These are phyloP conservation scores for Volvox carteri DNA, from an alignment of 163 green algal genomes.

Conservation along the genomic window DNA sequence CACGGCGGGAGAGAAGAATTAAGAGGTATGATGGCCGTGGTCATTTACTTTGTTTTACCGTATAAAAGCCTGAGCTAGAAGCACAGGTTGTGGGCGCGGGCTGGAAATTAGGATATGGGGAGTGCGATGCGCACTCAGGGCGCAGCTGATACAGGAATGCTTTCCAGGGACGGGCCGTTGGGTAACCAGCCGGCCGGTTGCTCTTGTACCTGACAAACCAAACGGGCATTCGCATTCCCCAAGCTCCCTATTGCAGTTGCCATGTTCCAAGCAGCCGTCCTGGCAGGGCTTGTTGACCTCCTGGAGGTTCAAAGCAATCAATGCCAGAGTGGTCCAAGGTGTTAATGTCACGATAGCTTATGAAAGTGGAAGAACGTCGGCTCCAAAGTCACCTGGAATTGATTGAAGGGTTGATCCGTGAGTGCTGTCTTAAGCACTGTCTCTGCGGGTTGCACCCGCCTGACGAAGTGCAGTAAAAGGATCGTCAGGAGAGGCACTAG, in stretches of 20 bases:
- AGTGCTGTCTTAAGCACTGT: constrained; percentile 38
- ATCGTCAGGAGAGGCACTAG: neutral
- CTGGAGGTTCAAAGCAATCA: neutral
- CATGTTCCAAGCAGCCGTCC: neutral
- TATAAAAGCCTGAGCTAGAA: too few relatives aligned
- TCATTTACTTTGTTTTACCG: too few relatives aligned
- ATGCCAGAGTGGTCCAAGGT: neutral
- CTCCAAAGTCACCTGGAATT: neutral
- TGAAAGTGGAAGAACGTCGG: neutral
- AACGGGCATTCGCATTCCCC: constrained; percentile 50
- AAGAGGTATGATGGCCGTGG: too few relatives aligned
- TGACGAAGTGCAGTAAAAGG: neutral
- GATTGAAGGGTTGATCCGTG: neutral
- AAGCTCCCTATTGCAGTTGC: constrained; percentile 46
- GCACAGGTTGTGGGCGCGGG: too few relatives aligned
- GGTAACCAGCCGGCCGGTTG: neutral
- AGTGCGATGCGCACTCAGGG: too few relatives aligned
- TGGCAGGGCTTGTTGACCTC: constrained; percentile 24
- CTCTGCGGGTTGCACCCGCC: neutral
- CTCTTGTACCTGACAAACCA: constrained; percentile 15
- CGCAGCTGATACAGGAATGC: too few relatives aligned
- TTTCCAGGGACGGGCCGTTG: too few relatives aligned
- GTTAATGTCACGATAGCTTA: neutral
- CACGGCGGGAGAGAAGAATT: too few relatives aligned
- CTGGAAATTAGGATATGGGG: too few relatives aligned